Conservation (phyloP, 2,329 filamentous ascomycete genomes). For the Alternaria viburni region DNA sequence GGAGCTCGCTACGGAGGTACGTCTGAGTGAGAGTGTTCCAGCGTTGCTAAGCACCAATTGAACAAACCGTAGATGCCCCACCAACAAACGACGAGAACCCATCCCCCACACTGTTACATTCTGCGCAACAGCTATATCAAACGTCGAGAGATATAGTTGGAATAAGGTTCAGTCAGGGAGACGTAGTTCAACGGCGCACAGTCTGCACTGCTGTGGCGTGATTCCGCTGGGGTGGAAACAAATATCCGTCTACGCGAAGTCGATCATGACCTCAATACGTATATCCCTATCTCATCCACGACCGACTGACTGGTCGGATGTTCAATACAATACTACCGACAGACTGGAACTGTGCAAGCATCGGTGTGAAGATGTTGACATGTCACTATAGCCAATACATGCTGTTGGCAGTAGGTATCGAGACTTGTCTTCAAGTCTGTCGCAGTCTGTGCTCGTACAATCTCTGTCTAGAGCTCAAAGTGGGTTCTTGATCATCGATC, state of each 20-base stretch:
- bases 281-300: background rate
- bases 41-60: background rate
- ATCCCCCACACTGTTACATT: background rate
- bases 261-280: background rate
- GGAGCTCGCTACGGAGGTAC: background rate
- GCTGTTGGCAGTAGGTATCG: background rate
- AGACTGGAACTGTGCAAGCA: background rate
- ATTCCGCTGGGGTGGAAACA: background rate
- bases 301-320: background rate
- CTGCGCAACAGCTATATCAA: background rate
- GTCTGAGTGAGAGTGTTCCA: background rate
- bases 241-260: background rate
- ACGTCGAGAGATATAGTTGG: background rate
- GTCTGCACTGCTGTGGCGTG: background rate
- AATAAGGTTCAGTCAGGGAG: background rate
- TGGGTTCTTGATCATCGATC: background rate
- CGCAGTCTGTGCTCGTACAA: background rate
- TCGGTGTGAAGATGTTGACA: background rate
- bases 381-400: background rate
- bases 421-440: background rate
- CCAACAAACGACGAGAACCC: background rate
- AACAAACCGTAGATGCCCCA: background rate
- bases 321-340: background rate
- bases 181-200: background rate
- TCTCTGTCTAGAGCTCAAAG: background rate